Evolutionary conservation across 2,329 filamentous ascomycete species (phyloP).

Genomic region (Colletotrichum endophyticum): DNA sequence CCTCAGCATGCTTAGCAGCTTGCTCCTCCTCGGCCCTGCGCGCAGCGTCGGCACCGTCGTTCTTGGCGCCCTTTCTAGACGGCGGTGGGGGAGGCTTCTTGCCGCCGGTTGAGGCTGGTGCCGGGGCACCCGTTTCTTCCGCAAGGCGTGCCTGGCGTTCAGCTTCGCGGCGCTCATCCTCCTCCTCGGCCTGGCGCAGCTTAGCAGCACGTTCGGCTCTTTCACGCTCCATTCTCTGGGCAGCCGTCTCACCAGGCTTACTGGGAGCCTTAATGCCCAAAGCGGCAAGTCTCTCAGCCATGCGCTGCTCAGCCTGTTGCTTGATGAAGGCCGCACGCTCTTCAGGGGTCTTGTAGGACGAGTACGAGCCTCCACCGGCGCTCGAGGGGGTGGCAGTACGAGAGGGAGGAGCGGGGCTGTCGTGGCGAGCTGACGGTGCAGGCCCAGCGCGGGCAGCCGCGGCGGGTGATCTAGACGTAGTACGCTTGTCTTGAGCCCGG

Average conservation of each 20-base stretch:
- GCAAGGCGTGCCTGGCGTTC: slow-evolving; percentile 85
- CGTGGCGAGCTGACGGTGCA: slow-evolving; percentile 45
- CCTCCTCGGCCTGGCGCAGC: slow-evolving; percentile 87
- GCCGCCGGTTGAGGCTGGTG: slow-evolving; percentile 52
- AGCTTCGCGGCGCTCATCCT: slow-evolving; percentile 86
- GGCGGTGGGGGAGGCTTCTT: slow-evolving; percentile 83
- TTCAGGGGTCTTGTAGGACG: slow-evolving; percentile 87
- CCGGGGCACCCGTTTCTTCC: slow-evolving; percentile 73
- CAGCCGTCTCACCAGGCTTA: slow-evolving; percentile 79
- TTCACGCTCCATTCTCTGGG: slow-evolving; percentile 88
- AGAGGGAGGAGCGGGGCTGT: slow-evolving; percentile 58
- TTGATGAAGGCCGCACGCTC: slow-evolving; percentile 96
- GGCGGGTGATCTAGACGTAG: slow-evolving; percentile 41
- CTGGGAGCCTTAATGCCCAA: slow-evolving; percentile 85
- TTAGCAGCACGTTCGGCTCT: slow-evolving; percentile 86
- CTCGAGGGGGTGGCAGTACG: slow-evolving; percentile 57
- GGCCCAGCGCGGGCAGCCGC: slow-evolving; percentile 51
- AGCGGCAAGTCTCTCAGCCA: slow-evolving; percentile 94
- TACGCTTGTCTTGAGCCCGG: slow-evolving; percentile 61
- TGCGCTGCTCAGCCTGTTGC: slow-evolving; percentile 94
- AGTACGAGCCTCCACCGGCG: slow-evolving; percentile 70
- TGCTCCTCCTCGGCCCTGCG: slow-evolving; percentile 64
- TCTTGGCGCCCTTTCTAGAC: slow-evolving; percentile 71
- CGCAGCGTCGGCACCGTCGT: slow-evolving; percentile 61
- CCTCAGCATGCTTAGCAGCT: slow-evolving; percentile 65